Evolutionary conservation across 768 basidiomycete species (phyloP).

Genomic region (Daedaleopsis sinensis): DNA sequence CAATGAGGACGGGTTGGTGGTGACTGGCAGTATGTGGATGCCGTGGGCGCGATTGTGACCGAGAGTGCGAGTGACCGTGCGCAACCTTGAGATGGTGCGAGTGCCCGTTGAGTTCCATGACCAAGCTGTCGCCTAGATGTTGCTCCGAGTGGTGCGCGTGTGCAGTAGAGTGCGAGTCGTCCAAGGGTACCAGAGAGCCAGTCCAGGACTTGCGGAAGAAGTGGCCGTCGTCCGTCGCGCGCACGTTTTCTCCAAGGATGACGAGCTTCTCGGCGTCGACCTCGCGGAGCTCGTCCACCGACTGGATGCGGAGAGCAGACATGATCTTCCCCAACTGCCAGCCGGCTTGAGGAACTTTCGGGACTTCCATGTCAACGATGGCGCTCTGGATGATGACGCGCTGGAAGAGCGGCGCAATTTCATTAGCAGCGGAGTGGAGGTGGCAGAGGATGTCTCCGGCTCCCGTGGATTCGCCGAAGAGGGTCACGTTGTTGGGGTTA

Average conservation of each 20-base stretch:
- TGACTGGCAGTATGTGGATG: slow-evolving; percentile 20
- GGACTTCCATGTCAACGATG: slow-evolving; percentile 62
- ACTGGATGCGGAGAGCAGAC: slow-evolving; percentile 53
- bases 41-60: slow-evolving; percentile 23
- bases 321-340: slow-evolving; percentile 70
- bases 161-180: slow-evolving; percentile 2
- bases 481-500: slow-evolving; percentile 40
- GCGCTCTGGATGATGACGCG: slow-evolving; percentile 80
- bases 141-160: slow-evolving; percentile 24
- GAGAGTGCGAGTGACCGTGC: slow-evolving; percentile 17
- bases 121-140: slow-evolving; percentile 33
- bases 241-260: slow-evolving; percentile 44
- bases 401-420: slow-evolving; percentile 61
- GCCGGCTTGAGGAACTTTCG: slow-evolving; percentile 60
- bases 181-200: slow-evolving; percentile 22
- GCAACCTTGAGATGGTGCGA: slow-evolving; percentile 23
- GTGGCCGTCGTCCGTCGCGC: slow-evolving; percentile 68
- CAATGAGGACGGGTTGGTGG: slow-evolving; percentile 74
- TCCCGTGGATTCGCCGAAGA: slow-evolving; percentile 38
- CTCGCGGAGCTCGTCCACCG: slow-evolving; percentile 64
- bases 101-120: slow-evolving; percentile 28
- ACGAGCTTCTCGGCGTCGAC: slow-evolving; percentile 60
- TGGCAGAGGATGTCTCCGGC: slow-evolving; percentile 39
- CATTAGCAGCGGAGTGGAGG: slow-evolving; percentile 65
- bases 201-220: slow-evolving; percentile 61